Conservation (phyloP, 1,284 basidiomycete species). For the Heterobasidion occidentale region DNA sequence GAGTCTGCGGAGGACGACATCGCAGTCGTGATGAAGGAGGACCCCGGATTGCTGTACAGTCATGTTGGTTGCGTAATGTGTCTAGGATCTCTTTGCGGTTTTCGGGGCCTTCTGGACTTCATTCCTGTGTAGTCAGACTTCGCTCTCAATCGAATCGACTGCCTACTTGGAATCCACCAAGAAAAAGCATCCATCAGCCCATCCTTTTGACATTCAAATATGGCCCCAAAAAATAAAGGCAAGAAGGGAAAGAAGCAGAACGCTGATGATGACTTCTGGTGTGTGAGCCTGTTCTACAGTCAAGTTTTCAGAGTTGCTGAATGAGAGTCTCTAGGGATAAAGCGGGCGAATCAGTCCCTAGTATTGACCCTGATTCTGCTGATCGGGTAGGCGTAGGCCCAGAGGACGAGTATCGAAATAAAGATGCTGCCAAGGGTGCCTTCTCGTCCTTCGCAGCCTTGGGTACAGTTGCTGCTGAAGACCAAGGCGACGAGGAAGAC, state of each 20-base stretch:
- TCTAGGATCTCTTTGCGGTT: too few species aligned
- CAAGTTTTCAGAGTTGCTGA: background rate
- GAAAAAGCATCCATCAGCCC: too few species aligned
- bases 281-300: slow-evolving; percentile 18
- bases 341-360: slow-evolving; percentile 51
- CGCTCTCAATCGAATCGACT: background rate
- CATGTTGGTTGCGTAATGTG: too few species aligned
- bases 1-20: background rate
- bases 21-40: background rate
- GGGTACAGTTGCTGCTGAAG: slow-evolving; percentile 38
- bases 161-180: background rate
- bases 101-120: too few species aligned
- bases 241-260: slow-evolving; percentile 81
- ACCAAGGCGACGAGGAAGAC: slow-evolving; percentile 59
- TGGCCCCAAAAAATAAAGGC: slow-evolving; percentile 86
- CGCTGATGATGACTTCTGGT: slow-evolving; percentile 83
- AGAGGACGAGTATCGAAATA: slow-evolving; percentile 30
- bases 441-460: slow-evolving; percentile 51
- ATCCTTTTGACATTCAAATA: slow-evolving; percentile 19
- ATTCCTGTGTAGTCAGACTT: background rate
- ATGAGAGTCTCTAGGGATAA: slow-evolving; percentile 44
- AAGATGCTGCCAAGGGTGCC: slow-evolving; percentile 22
- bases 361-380: slow-evolving; percentile 27
- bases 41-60: too few species aligned
- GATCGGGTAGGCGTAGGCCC: slow-evolving; percentile 27